phyloP scores from a whole-genome alignment of 768 basidiomycete species.

The Pleurotus sapidus region DNA sequence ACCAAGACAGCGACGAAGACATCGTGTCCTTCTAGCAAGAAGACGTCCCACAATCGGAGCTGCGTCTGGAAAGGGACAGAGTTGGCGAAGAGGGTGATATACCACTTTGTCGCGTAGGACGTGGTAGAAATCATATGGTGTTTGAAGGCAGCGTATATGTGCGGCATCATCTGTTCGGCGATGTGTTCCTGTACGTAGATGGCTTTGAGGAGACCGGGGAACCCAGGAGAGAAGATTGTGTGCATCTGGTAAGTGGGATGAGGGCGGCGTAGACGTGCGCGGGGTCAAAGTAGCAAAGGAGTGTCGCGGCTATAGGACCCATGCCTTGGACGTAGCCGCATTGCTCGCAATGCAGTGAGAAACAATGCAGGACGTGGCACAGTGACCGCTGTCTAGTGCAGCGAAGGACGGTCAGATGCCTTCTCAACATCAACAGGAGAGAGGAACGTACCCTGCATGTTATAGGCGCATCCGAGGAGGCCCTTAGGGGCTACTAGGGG shows the following conservation, averaged over 20 bases:
- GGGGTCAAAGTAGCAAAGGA: slow-evolving; percentile 91
- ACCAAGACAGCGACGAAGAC: slow-evolving; percentile 82
- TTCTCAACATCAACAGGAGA: not conserved
- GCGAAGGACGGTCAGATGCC: not conserved
- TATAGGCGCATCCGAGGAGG: no score
- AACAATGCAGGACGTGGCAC: slow-evolving; percentile 91
- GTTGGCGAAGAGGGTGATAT: slow-evolving; percentile 96
- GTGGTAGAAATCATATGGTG: slow-evolving; percentile 90
- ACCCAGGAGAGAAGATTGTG: slow-evolving; percentile 86
- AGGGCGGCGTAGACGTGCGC: slow-evolving; percentile 84
- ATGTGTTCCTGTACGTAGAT: slow-evolving; percentile 95
- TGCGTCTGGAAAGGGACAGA: slow-evolving; percentile 95
- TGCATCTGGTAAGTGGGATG: slow-evolving; percentile 83
- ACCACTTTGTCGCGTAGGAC: slow-evolving; percentile 98
- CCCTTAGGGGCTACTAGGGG: no score
- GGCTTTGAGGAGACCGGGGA: slow-evolving; percentile 92
- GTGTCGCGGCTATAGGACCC: slow-evolving; percentile 94
- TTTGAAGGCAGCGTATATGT: slow-evolving; percentile 81
- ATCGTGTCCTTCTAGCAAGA: slow-evolving; percentile 88
- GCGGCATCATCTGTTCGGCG: slow-evolving; percentile 85
- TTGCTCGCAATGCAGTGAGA: slow-evolving; percentile 77
- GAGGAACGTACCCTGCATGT: slow-evolving; percentile 69
- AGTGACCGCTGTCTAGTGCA: slow-evolving; percentile 80
- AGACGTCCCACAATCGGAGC: slow-evolving; percentile 91
- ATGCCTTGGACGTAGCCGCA: slow-evolving; percentile 99